These are phyloP conservation scores for Cutaneotrichosporon cyanovorans DNA, from an alignment of 1,284 basidiomycete species.

Conservation along the genomic window DNA sequence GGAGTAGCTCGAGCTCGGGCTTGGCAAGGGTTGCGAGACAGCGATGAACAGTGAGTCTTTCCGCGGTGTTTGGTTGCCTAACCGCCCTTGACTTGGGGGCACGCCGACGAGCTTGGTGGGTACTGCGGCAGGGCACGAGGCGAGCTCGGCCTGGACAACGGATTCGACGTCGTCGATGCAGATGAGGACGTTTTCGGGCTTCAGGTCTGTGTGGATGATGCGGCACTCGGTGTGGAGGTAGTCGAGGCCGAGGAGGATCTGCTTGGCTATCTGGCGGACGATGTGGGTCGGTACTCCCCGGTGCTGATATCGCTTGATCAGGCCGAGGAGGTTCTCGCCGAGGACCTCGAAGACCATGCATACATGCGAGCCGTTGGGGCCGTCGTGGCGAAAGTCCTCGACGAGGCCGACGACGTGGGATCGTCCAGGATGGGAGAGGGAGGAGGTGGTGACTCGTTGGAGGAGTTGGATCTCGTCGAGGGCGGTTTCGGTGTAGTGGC, in stretches of 20 bases:
- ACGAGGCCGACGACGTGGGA: conserved; percentile 82
- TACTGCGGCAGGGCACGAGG: conserved; percentile 53
- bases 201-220: conserved; percentile 92
- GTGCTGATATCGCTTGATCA: conserved; percentile 87
- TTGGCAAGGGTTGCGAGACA: conserved; percentile 83
- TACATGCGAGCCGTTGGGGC: conserved; percentile 93
- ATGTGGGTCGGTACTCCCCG: conserved; percentile 84
- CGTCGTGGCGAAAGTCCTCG: conserved; percentile 93
- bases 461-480: conserved; percentile 98
- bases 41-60: conserved; percentile 85
- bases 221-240: conserved; percentile 97
- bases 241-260: conserved; percentile 88
- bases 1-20: conserved; percentile 64
- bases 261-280: conserved; percentile 95
- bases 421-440: conserved; percentile 53
- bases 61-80: conserved; percentile 94
- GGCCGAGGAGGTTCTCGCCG: conserved; percentile 92
- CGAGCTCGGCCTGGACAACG: conserved; percentile 81
- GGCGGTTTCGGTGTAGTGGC: conserved; percentile 94
- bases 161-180: conserved; percentile 95
- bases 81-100: conserved; percentile 85
- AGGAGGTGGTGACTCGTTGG: conserved; percentile 85
- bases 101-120: conserved; percentile 83
- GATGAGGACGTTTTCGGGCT: conserved; percentile 96
- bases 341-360: conserved; percentile 99